A percentile compares a stretch with the other conserved stretches of the same genome.
Conservation (phyloP, 2,329 filamentous ascomycete genomes). For the Cordyceps tenuipes region DNA sequence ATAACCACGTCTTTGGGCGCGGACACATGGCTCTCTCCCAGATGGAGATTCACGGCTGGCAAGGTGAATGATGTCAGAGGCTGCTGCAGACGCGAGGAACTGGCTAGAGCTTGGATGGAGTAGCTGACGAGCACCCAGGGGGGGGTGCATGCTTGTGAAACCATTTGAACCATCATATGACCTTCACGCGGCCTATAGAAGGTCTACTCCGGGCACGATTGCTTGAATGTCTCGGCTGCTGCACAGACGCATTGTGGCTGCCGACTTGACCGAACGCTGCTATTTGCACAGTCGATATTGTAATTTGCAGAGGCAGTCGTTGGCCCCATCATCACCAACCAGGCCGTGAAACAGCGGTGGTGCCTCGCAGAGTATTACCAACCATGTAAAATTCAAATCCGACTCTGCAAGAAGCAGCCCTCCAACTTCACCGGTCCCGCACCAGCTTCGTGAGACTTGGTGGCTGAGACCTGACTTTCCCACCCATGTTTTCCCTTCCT, state of each 20-base stretch:
- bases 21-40: not conserved
- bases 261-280: too few species aligned
- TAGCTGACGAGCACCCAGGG: not conserved
- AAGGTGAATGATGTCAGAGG: not conserved
- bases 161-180: not conserved
- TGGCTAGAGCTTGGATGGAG: not conserved
- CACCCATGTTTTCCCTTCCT: not conserved
- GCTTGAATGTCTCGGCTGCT: not conserved
- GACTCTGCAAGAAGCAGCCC: too few species aligned
- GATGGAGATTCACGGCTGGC: not conserved
- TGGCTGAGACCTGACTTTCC: not conserved
- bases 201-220: not conserved
- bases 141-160: not conserved
- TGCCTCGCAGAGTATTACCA: too few species aligned
- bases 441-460: not conserved
- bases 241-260: not conserved
- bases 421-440: not conserved
- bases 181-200: not conserved
- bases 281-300: too few species aligned
- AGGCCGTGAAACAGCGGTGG: too few species aligned
- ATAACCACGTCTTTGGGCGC: not conserved
- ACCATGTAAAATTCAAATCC: too few species aligned
- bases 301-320: too few species aligned
- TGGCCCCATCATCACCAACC: too few species aligned
- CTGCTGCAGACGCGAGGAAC: not conserved